Evolutionary conservation across 805 yeast genomes (phyloP).

Genomic region (Yamadazyma insecticola): DNA sequence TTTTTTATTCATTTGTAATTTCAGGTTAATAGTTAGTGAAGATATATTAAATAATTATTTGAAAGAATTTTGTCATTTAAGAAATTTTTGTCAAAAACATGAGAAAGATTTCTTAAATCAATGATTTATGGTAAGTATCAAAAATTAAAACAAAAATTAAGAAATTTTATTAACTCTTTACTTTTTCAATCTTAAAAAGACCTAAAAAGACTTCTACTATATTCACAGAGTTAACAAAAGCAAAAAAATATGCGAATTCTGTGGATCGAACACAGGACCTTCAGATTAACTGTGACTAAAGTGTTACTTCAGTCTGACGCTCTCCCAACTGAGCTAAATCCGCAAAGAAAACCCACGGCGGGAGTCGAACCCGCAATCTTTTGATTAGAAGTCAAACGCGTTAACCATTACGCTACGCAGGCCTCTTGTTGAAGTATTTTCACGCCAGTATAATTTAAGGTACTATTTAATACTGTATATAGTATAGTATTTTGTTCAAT

Average conservation of each 20-base stretch:
- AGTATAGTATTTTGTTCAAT: neutral
- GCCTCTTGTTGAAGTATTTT: conserved; percentile 1
- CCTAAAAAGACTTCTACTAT: no score
- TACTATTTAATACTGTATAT: neutral
- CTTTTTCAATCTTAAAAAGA: neutral
- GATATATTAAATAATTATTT: conserved; percentile 28
- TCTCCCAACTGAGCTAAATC: conserved; percentile 36
- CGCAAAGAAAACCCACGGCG: conserved; percentile 16
- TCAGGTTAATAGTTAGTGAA: conserved; percentile 33
- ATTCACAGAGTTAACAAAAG: neutral
- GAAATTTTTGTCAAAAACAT: conserved; percentile 16
- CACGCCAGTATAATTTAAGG: neutral
- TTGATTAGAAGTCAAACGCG: conserved; percentile 12
- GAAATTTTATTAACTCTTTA: neutral
- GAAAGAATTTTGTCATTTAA: conserved; percentile 25
- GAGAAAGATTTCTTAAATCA: no score
- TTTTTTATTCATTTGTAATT: conserved; percentile 36
- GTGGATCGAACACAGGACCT: conserved; percentile 86
- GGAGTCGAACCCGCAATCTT: conserved; percentile 12
- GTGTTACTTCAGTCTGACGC: conserved; percentile 33
- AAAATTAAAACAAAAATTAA: neutral
- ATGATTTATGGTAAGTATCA: neutral
- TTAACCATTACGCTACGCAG: conserved; percentile 12
- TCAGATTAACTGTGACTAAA: conserved; percentile 48
- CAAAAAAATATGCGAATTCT: conserved; percentile 46